Percentiles rank a stretch among this genome's conserved stretches.
These are phyloP conservation scores for Santalum album DNA, from an alignment of 164 flowering plant species.

Conservation along the genomic window DNA sequence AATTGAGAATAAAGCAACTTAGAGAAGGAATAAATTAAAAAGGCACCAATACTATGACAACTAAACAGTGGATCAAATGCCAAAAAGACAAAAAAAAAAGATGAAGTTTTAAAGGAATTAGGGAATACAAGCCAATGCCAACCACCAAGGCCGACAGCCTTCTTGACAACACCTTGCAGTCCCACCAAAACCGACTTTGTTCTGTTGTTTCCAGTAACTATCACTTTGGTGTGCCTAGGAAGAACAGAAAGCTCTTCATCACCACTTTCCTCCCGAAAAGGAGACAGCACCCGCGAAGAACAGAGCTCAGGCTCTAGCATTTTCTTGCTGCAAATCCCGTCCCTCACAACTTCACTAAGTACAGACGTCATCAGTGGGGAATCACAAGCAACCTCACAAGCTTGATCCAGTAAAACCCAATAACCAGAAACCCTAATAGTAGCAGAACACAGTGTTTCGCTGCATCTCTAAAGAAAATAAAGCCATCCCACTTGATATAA, in stretches of 20 bases:
- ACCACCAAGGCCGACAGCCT: conserved; percentile 99
- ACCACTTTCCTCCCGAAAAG: conserved; percentile 74
- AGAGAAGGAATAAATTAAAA: conserved; percentile 10
- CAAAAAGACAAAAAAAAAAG: background rate
- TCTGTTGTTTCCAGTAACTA: conserved; percentile 90
- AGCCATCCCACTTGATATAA: background rate
- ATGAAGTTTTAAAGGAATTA: conserved; percentile 1
- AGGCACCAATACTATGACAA: conserved; percentile 1
- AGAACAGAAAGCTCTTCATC: conserved; percentile 89
- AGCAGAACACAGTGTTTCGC: too few relatives aligned
- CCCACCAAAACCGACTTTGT: conserved; percentile 94
- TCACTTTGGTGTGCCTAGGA: conserved; percentile 91
- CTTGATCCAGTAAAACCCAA: too few relatives aligned
- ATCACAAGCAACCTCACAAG: too few relatives aligned
- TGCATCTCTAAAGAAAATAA: background rate
- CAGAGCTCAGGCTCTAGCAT: conserved; percentile 66
- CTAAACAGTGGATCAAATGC: background rate
- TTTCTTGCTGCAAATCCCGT: conserved; percentile 8
- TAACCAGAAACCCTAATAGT: too few relatives aligned
- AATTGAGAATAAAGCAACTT: conserved; percentile 6
- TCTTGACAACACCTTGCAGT: conserved; percentile 94
- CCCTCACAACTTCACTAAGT: background rate
- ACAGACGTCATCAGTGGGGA: too few relatives aligned
- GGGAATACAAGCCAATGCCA: conserved; percentile 97
- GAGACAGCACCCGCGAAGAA: conserved; percentile 54